Base-by-base conservation (phyloP, 306 rosid species). In the Sophora flavescens region DNA sequence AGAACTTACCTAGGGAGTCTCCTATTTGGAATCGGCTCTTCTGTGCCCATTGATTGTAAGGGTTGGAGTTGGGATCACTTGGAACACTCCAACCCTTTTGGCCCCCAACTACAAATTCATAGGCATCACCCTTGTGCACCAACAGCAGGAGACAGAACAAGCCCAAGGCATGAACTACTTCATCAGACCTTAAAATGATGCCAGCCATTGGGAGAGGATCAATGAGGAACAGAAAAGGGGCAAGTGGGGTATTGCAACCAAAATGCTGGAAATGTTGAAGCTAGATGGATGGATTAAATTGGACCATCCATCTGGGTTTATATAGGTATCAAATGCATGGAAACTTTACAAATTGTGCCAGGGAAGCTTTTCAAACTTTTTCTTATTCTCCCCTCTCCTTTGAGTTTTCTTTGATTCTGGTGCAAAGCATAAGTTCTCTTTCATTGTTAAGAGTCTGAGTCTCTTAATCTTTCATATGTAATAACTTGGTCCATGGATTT, bases 21-120 rank as follows among this genome's bases (percentile, higher is more conserved):
- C 99, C 98, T 16, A 83, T 75, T 78, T 91, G 93, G 76, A 92
- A 96, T 63, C 98, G 62, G 76, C 70, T 86, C 12, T 72, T 84
- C 71, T 86, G 87, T 12, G 99, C 99, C 99, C 99, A 92, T 79
- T 86, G 93, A 83, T 79, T 86, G 50, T 77, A 91, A 75, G 68
- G 84, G 8, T 83, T 76, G 17, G 66, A 65, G 81, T 44, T 79
- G 41, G 96, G 63, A 59, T 87, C 85, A 63, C 73, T 84, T 17
- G 98, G 93, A 63, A 61, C 78, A 76, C 66, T 22, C 98, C 99
- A 96, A 68, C 91, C 96, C 78, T 84, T 88, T 58, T 89, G 78
- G 47, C 93, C 96, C 26, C 96, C 95, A 9, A 92, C 68, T 10
- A 80, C 57, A 16, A 95, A 90, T 13, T 88, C 77, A 73, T 76